These are phyloP conservation scores for Aspergillus sclerotiicarbonarius DNA, from an alignment of 495 filamentous ascomycete genomes.

Conservation along the genomic window DNA sequence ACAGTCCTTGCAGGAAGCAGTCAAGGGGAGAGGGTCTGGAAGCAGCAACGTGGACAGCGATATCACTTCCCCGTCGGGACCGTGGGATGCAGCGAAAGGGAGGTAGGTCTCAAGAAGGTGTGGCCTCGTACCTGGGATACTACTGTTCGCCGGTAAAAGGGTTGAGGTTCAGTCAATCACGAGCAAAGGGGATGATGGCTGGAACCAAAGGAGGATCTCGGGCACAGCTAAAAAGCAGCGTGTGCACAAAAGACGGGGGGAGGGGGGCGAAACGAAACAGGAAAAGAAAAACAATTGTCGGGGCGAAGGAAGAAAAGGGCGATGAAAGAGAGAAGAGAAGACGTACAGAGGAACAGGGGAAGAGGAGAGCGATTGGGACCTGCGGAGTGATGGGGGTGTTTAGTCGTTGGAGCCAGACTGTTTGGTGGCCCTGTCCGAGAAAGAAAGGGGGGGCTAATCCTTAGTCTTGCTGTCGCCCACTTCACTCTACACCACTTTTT, in stretches of 20 bases:
- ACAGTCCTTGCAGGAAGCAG: conserved; percentile 20
- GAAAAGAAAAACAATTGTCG: conserved; percentile 13
- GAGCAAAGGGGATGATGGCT: conserved; percentile 16
- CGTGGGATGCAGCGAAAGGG: conserved; percentile 9
- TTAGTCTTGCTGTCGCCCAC: conserved; percentile 6
- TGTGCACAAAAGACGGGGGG: conserved; percentile 9
- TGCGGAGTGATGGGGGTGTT: conserved; percentile 18
- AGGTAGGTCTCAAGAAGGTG: not conserved
- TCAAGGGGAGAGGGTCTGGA: conserved; percentile 14
- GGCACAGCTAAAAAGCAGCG: conserved; percentile 12
- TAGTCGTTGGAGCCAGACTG: conserved; percentile 16
- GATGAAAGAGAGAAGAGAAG: conserved; percentile 28
- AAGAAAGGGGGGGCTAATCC: conserved; percentile 29
- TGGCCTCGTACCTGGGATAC: conserved; percentile 22
- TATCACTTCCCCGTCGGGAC: conserved; percentile 12
- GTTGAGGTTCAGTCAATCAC: conserved; percentile 18
- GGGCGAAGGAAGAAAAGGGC: conserved; percentile 11
- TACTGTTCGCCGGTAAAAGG: conserved; percentile 18
- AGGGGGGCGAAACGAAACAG: conserved; percentile 10
- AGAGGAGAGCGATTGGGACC: conserved; percentile 23
- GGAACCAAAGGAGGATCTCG: conserved; percentile 18
- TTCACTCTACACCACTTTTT: not conserved
- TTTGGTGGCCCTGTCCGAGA: conserved; percentile 22
- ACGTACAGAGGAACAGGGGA: conserved; percentile 20
- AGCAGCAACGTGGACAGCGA: conserved; percentile 14